Percentiles rank a stretch among this genome's conserved stretches.
phyloP scores from a whole-genome alignment of 768 basidiomycete species.

The Suillus clintonianus region DNA sequence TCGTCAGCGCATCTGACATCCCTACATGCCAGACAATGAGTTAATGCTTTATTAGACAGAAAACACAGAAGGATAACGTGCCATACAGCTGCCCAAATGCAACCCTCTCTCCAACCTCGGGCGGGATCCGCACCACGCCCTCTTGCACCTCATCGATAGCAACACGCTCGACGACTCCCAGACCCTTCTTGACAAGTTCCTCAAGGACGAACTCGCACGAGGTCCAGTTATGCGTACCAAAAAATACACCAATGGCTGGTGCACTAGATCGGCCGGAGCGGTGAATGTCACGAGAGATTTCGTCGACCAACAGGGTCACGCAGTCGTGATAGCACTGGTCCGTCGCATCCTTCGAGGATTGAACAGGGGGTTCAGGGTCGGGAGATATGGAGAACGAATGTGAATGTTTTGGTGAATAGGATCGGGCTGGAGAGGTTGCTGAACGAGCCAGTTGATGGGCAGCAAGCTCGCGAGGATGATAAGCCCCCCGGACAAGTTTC shows the following conservation, averaged over 20 bases:
- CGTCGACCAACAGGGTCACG: conserved; percentile 53
- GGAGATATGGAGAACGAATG: conserved; percentile 52
- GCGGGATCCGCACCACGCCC: conserved; percentile 36
- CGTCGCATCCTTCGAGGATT: conserved; percentile 67
- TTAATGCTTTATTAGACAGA: not conserved
- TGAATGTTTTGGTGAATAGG: not conserved
- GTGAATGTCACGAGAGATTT: conserved; percentile 54
- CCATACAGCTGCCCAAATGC: conserved; percentile 85
- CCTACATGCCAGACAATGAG: conserved; percentile 43
- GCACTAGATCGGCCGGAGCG: conserved; percentile 7
- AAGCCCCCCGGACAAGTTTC: conserved; percentile 93
- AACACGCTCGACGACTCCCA: conserved; percentile 26
- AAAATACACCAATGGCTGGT: conserved; percentile 60
- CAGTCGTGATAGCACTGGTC: conserved; percentile 74
- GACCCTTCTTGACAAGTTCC: conserved; percentile 55
- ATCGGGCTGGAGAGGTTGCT: conserved; percentile 12
- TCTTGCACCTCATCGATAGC: conserved; percentile 18
- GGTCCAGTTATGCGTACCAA: conserved; percentile 85
- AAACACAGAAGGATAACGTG: conserved; percentile 31
- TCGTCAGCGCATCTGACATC: conserved; percentile 83
- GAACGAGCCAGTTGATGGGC: conserved; percentile 32
- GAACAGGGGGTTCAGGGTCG: conserved; percentile 65
- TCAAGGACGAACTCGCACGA: conserved; percentile 65
- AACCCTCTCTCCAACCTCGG: conserved; percentile 64
- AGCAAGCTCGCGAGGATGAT: conserved; percentile 74